Evolutionary conservation across 805 yeast genomes (phyloP), one percentile per base, ranked within the genome.

Genomic region (Metschnikowia rubicola): DNA sequence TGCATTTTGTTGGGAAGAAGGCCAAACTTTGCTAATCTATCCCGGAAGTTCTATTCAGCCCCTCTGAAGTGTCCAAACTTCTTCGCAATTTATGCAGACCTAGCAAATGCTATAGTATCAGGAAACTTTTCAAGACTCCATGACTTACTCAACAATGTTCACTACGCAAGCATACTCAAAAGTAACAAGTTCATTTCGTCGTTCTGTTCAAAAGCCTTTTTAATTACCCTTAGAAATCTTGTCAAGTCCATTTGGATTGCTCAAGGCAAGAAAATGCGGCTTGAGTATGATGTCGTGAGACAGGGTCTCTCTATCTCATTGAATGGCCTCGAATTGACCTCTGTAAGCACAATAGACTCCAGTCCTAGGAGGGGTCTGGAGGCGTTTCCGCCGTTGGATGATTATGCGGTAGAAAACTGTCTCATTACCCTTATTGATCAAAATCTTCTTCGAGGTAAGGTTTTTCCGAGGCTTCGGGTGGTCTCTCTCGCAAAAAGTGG

Each of bases 1-100:
- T 71, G 81, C 2, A 59, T 84, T 8, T 58, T 82, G 1, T 67
- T 81, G 35, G 89, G 89, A 0, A 74, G 75, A 41, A 48, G 67
- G 11, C 86, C 88, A 0, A 64, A 67, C 28, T 59, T 63, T 10
- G 52, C 37, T 1, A 15, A 11, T 13, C 29, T 61, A 15, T 31
- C 37, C 2, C 39, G 35, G 9, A n/a, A 36, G 19, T 68, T 43
- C 15, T 61, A 55, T 37, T 38, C 57, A 1, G 34, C 45, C 7
- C 46, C 54, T 38, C 38, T 55, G 56, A 32, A n/a, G 15, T 34
- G 39, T 30, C 49, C 66, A 50, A 37, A 50, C 36, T 61, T 61
- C 63, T 30, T 69, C 51, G 30, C 58, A 31, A 34, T 66, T 8
- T 80, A 79, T 53, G 53, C 58, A 3, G 63, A 66, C 10, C 53